Base-by-base conservation (phyloP, 2,329 filamentous ascomycete species). In the Claviceps quebecensis region DNA sequence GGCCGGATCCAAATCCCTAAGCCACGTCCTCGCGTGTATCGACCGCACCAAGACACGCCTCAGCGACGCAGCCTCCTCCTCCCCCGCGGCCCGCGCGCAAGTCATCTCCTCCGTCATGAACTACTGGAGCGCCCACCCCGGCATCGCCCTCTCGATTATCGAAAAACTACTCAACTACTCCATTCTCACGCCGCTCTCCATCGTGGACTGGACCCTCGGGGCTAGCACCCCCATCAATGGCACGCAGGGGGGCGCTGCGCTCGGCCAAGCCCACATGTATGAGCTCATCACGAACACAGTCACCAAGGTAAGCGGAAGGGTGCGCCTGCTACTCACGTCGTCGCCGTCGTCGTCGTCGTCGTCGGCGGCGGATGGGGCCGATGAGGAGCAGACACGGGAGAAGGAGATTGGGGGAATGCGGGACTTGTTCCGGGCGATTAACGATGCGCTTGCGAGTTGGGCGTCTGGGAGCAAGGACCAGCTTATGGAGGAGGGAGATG, bases 111-210 rank as follows among this genome's bases (percentile, higher is more conserved):
- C 87, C 4, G 89, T 97, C 40, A 87, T 96, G 72, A 76, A 83
- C 41, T 98, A 96, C 72, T 98, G 93, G 93, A 78, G 80, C 46
- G 84, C 91, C 36, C 91, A 98, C 61, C 89, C 91, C 0, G 93
- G 93, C 54, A 84, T 94, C 44, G 93, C 89, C 3, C 80, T 97
- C 58, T 87, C 86, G 59, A 95, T 98, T 60, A 78, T 97, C 53
- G 91, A 97, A 72, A 97, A 97, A 69, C 78, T 98, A 5, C 83
- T 98, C 59, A 98, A 97, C 70, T 98, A 96, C 71, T 90, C 87
- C 14, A 95, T 98, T 59, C 76, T 98, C 38, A 89, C 85, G 8
- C 93, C 93, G 0, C 73, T 82, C 52, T 84, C 83, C 16, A 89
- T 98, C 29, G 78, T 96, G 47, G 83, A 95, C 61, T 98, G 93